A percentile compares a stretch with the other conserved stretches of the same genome.
phyloP scores from a whole-genome alignment of 2,329 filamentous ascomycete genomes.

The Botrytis pseudocinerea region DNA sequence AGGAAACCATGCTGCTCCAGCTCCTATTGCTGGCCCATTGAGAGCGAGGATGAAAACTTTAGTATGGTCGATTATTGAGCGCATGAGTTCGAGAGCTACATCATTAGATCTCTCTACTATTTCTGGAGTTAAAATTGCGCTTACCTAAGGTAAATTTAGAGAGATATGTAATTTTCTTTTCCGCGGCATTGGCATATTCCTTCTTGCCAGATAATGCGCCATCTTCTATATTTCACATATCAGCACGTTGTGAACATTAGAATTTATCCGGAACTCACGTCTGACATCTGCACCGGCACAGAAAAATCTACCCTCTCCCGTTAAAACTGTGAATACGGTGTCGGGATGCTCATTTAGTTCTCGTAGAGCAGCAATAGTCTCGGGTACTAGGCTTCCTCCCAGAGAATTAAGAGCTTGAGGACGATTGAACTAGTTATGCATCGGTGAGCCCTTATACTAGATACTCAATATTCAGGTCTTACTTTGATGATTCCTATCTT shows the following conservation, averaged over 20 bases:
- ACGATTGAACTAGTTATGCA: slow-evolving; percentile 46
- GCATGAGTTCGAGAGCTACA: slow-evolving; percentile 42
- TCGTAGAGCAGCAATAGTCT: slow-evolving; percentile 47
- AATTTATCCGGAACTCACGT: slow-evolving; percentile 32
- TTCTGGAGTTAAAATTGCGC: neutral
- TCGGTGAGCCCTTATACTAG: slow-evolving; percentile 43
- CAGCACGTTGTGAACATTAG: neutral
- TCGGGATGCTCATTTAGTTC: slow-evolving; percentile 49
- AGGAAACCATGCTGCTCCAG: slow-evolving; percentile 52
- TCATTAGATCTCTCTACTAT: neutral
- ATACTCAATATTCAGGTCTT: neutral
- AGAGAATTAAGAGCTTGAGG: slow-evolving; percentile 51
- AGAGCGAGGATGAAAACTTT: slow-evolving; percentile 53
- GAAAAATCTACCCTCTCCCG: slow-evolving; percentile 53
- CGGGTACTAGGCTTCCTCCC: slow-evolving; percentile 47
- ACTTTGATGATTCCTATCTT: slow-evolving; percentile 50
- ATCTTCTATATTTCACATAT: neutral
- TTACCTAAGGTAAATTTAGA: slow-evolving; percentile 30
- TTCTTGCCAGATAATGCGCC: slow-evolving; percentile 23
- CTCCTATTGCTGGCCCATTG: slow-evolving; percentile 52
- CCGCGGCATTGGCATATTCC: slow-evolving; percentile 29
- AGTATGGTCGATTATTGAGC: slow-evolving; percentile 50
- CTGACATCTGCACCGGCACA: slow-evolving; percentile 51
- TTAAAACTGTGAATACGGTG: slow-evolving; percentile 52
- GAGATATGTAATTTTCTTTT: slow-evolving; percentile 37